phyloP scores from a whole-genome alignment of 495 filamentous ascomycete genomes.

The Podospora didyma region DNA sequence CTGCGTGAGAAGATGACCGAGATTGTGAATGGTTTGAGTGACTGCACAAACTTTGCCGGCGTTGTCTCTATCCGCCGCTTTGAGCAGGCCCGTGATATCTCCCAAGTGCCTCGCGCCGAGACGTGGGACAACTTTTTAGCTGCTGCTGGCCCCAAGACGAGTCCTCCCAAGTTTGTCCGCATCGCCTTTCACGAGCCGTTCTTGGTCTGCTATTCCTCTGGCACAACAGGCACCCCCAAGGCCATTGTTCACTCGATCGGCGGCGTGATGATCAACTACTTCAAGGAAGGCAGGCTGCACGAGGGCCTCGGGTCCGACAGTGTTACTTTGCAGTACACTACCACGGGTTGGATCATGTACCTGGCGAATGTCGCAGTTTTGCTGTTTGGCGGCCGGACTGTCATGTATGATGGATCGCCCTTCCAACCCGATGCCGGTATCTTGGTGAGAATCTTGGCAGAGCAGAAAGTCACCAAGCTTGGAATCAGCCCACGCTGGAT shows the following conservation, averaged over 20 bases:
- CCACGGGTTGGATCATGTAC: constrained; percentile 87
- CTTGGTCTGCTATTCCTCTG: constrained; percentile 66
- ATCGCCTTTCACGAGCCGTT: constrained; percentile 66
- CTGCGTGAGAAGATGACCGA: constrained; percentile 67
- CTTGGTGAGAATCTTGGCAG: constrained; percentile 54
- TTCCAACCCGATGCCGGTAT: constrained; percentile 61
- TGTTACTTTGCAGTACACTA: constrained; percentile 56
- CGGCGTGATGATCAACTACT: constrained; percentile 52
- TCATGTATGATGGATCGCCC: constrained; percentile 76
- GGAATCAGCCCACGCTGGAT: constrained; percentile 74
- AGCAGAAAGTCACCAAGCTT: constrained; percentile 57
- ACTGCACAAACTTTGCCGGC: constrained; percentile 56
- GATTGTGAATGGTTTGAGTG: constrained; percentile 56
- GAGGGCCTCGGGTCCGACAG: constrained; percentile 43
- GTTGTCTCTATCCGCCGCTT: constrained; percentile 66
- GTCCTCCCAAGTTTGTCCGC: constrained; percentile 50
- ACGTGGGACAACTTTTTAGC: constrained; percentile 51
- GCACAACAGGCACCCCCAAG: constrained; percentile 71
- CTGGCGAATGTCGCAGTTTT: constrained; percentile 51
- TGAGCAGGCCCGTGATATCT: constrained; percentile 54
- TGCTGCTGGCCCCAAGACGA: constrained; percentile 30
- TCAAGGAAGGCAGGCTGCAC: constrained; percentile 62
- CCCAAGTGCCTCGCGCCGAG: constrained; percentile 47
- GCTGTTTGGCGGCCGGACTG: constrained; percentile 49
- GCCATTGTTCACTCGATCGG: constrained; percentile 71